phyloP scores from a whole-genome alignment of 2,329 filamentous ascomycete genomes.

The Alternaria consortialis region DNA sequence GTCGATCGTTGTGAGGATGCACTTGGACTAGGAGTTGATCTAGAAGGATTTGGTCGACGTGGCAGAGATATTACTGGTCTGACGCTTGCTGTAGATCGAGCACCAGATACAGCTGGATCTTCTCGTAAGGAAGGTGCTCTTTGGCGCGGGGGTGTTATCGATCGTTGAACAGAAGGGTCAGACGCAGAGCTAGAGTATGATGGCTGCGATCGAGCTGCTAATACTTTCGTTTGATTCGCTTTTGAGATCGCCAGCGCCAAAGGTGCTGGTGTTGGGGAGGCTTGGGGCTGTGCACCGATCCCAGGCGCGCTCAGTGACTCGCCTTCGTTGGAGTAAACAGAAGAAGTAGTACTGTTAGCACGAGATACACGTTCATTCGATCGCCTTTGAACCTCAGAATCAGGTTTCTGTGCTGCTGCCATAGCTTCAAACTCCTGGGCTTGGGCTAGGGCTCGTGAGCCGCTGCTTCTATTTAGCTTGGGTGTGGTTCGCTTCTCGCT shows the following conservation, averaged over 20 bases:
- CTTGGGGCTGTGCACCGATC: neutral
- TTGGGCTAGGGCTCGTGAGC: constrained; percentile 37
- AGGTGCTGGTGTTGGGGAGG: constrained; percentile 10
- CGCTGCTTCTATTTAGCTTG: constrained; percentile 34
- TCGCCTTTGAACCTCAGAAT: neutral
- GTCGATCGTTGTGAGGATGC: neutral
- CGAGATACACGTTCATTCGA: constrained; percentile 16
- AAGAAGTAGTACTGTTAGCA: constrained; percentile 9
- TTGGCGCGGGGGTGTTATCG: constrained; percentile 16
- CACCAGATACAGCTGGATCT: constrained; percentile 14
- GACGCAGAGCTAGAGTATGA: neutral
- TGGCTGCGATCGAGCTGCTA: neutral
- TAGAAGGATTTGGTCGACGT: neutral
- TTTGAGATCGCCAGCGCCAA: constrained; percentile 5
- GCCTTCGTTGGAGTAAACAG: constrained; percentile 12
- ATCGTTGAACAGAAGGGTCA: neutral
- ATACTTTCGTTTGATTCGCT: constrained; percentile 1
- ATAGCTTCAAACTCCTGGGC: constrained; percentile 44
- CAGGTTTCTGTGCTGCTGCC: constrained; percentile 23
- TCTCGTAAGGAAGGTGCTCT: neutral
- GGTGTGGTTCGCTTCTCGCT: constrained; percentile 31
- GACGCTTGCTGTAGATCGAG: neutral
- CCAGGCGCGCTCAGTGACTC: neutral
- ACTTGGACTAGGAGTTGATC: neutral
- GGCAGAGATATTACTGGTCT: neutral